Percentiles rank a stretch among this genome's conserved stretches.
Conservation (phyloP, 2,329 filamentous ascomycete genomes). For the Xylariaceae sp. region DNA sequence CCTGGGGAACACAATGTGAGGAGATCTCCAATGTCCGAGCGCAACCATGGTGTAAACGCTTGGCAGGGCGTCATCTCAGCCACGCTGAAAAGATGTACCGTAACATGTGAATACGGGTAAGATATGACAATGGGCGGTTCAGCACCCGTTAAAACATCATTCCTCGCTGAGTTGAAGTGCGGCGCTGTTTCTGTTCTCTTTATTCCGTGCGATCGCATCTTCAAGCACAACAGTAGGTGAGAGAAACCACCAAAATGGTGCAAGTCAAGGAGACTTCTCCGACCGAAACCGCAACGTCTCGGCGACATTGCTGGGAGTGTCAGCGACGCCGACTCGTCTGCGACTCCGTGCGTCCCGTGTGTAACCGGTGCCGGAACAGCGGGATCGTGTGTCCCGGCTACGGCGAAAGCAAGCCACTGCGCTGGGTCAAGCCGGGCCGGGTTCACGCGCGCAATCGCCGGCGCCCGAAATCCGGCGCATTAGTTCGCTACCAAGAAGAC, state of each 20-base stretch:
- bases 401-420: constrained; percentile 35
- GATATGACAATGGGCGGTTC: no score
- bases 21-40: no score
- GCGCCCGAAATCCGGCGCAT: background rate
- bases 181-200: no score
- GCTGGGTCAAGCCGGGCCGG: constrained; percentile 37
- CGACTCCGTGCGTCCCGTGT: constrained; percentile 34
- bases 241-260: constrained; percentile 2
- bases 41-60: no score
- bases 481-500: background rate
- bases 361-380: constrained; percentile 33
- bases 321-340: constrained; percentile 38
- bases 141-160: no score
- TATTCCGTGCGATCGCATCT: background rate
- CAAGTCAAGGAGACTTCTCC: background rate
- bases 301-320: constrained; percentile 40
- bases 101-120: no score
- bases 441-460: constrained; percentile 30
- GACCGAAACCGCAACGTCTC: background rate
- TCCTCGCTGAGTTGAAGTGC: no score
- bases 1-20: no score
- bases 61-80: no score
- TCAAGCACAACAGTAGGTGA: background rate
- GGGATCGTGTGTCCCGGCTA: constrained; percentile 38
- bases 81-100: no score